Conservation (phyloP, 2,329 filamentous ascomycete genomes). For the Microdochium paspali region DNA sequence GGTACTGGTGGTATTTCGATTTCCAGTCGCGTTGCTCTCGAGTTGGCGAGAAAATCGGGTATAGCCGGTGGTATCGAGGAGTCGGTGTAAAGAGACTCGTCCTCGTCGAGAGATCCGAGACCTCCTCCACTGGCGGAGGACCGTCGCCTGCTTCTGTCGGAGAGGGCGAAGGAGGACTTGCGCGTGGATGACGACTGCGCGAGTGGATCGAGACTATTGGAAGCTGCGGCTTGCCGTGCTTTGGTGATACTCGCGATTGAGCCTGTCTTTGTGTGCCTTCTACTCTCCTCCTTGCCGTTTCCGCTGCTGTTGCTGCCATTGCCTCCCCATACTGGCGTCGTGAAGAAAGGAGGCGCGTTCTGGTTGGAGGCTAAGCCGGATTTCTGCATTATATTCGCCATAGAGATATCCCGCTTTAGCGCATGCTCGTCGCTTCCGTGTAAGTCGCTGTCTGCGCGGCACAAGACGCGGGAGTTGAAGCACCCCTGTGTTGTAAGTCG, state of each 20-base stretch:
- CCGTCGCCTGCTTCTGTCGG: slow-evolving; percentile 25
- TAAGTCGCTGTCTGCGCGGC: not conserved
- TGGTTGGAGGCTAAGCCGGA: not conserved
- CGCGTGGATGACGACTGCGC: slow-evolving; percentile 34
- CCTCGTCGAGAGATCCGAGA: slow-evolving; percentile 19
- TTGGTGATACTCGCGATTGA: slow-evolving; percentile 3
- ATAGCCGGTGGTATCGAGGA: slow-evolving; percentile 40
- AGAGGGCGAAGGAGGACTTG: slow-evolving; percentile 40
- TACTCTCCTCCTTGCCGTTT: slow-evolving; percentile 1
- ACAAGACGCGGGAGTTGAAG: not conserved
- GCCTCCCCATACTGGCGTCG: slow-evolving; percentile 10
- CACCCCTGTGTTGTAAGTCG: too few relatives aligned
- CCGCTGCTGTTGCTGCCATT: slow-evolving; percentile 8
- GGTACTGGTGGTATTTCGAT: slow-evolving; percentile 3
- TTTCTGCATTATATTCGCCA: not conserved
- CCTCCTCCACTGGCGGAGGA: slow-evolving; percentile 31
- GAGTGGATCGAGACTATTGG: slow-evolving; percentile 12
- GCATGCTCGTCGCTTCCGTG: not conserved
- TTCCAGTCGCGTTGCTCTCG: slow-evolving; percentile 19
- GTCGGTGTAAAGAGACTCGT: slow-evolving; percentile 28
- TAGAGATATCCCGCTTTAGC: not conserved
- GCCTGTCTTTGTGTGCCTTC: slow-evolving; percentile 5
- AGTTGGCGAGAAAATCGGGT: slow-evolving; percentile 41
- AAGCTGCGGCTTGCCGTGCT: slow-evolving; percentile 23
- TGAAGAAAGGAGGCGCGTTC: not conserved